Percentiles rank a stretch among this genome's conserved stretches.
These are phyloP conservation scores for Amylostereum chailletii DNA, from an alignment of 1,284 basidiomycete species.

Conservation along the genomic window DNA sequence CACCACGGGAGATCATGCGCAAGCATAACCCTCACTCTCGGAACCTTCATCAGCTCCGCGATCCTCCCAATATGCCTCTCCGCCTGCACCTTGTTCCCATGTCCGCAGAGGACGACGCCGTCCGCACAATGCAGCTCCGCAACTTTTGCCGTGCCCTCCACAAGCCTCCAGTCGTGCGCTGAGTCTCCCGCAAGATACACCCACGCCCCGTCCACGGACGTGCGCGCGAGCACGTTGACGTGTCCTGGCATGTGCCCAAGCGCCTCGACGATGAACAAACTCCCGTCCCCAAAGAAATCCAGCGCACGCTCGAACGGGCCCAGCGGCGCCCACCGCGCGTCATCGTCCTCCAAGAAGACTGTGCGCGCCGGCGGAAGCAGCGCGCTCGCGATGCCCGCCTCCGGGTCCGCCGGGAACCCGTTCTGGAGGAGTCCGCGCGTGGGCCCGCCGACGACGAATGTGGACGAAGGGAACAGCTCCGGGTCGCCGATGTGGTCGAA, in stretches of 20 bases:
- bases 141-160: conserved; percentile 37
- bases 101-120: conserved; percentile 26
- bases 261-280: conserved; percentile 46
- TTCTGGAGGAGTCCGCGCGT: conserved; percentile 24
- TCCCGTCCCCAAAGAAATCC: conserved; percentile 51
- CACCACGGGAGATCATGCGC: conserved; percentile 50
- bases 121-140: conserved; percentile 21
- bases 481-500: conserved; percentile 37
- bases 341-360: conserved; percentile 24
- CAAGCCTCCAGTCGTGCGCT: conserved; percentile 43
- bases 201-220: conserved; percentile 46
- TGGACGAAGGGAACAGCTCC: conserved; percentile 34
- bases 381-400: conserved; percentile 23
- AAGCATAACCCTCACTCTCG: conserved; percentile 37
- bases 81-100: conserved; percentile 33
- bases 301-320: conserved; percentile 43
- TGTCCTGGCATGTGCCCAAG: conserved; percentile 48
- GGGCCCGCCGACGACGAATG: conserved; percentile 35
- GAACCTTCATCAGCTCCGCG: conserved; percentile 25
- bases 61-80: conserved; percentile 33
- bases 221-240: conserved; percentile 44
- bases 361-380: conserved; percentile 36
- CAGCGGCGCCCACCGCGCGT: conserved; percentile 24
- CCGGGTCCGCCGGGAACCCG: conserved; percentile 33
- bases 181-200: conserved; percentile 49